Evolutionary conservation across 2,329 filamentous ascomycete species (phyloP), one percentile per base, ranked within the genome.

Genomic region (Penicillium polonicum): DNA sequence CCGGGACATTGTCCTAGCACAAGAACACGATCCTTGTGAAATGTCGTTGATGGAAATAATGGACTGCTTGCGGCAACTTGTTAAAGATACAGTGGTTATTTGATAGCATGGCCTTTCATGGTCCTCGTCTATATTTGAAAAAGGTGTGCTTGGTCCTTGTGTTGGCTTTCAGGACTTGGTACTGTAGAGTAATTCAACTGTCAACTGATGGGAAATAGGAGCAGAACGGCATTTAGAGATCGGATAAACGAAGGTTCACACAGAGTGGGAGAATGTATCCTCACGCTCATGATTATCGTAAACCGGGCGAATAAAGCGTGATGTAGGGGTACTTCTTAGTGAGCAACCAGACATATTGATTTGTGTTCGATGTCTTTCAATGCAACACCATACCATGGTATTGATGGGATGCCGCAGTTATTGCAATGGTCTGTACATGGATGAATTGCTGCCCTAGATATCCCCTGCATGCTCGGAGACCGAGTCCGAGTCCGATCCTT

Each of bases 31-130:
- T 2, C 13, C 35, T 1, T 49, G 48, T 23, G 52, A 59, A 5
- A 53, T 59, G 10, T 25, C 60, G 12, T 43, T 67, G 41, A 59
- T 51, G 36, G 60, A 66, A 19, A 53, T 60, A 13, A 65, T 67
- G 55, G 48, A 46, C 2, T 57, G 52, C 21, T 45, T 67, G 15
- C 27, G 55, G 7, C 58, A 61, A 15, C 58, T 66, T 29, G 48
- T 61, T 12, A 55, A 55, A 29, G 60, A 58, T 0, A 27, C 52
- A 9, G 27, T 27, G 9, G 19, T 31, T 21, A 21, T 44, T 41
- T 66, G 36, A 60, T 19, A 19, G 17, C 10, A 27, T 27, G 8
- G 3, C 21, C 3, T 19, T 23, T 33, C 5, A 10, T 10, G 10
- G 6, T n/a, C 2, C 8, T 35, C 4, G 4, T 21, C 19, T 3